Percentiles rank a stretch among this genome's conserved stretches.
These are phyloP conservation scores for Boletus sp. DNA, from an alignment of 768 basidiomycete genomes.

Conservation along the genomic window DNA sequence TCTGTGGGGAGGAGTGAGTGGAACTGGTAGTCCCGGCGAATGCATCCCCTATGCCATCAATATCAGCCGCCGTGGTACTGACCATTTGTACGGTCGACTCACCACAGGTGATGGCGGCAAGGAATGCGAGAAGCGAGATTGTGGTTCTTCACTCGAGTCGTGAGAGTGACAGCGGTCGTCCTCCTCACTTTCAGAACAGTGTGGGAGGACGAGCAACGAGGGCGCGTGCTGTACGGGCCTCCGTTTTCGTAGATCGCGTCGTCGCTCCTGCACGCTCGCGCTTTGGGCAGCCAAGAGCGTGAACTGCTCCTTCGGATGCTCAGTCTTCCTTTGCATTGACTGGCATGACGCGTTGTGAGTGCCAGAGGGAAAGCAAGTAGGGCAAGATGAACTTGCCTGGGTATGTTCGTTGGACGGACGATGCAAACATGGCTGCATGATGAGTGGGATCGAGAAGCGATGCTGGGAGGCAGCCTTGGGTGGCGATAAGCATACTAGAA, in stretches of 20 bases:
- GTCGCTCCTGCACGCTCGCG: conserved; percentile 17
- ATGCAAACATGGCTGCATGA: conserved; percentile 3
- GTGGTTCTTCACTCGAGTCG: conserved; percentile 18
- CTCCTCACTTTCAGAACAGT: not conserved
- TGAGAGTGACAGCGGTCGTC: not conserved
- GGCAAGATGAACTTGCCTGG: conserved; percentile 5
- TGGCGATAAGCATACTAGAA: not conserved
- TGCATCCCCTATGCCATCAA: not conserved
- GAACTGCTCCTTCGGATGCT: conserved; percentile 10
- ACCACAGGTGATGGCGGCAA: conserved; percentile 13
- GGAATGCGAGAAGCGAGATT: conserved; percentile 24
- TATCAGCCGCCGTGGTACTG: not conserved
- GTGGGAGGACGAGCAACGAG: conserved; percentile 9
- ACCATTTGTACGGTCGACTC: not conserved
- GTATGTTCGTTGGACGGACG: not conserved
- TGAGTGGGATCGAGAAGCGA: not conserved
- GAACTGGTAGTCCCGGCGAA: not conserved
- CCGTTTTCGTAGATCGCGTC: conserved; percentile 14
- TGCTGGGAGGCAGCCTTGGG: not conserved
- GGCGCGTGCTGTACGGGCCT: not conserved
- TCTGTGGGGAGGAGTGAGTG: not conserved
- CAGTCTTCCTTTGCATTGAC: not conserved
- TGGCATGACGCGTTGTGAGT: not conserved
- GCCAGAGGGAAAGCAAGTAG: not conserved
- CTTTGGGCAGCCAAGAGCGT: conserved; percentile 17